phyloP scores from a whole-genome alignment of 1,284 basidiomycete genomes.

The Rhizoctonia solani region DNA sequence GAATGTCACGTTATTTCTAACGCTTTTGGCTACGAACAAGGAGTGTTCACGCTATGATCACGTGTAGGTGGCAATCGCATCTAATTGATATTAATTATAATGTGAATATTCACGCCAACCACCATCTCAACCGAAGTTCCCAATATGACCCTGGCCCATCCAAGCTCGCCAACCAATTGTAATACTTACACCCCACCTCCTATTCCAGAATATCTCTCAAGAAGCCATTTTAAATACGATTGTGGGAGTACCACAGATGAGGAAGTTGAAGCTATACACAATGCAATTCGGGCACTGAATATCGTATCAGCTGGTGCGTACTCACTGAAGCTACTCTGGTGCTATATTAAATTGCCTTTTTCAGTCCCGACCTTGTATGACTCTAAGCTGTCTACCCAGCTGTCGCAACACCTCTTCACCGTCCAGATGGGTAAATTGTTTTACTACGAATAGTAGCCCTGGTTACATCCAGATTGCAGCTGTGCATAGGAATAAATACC shows the following conservation, averaged over 20 bases:
- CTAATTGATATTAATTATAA: too few relatives aligned
- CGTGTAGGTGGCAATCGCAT: too few relatives aligned
- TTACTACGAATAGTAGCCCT: background rate
- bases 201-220: conserved; percentile 11
- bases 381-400: background rate
- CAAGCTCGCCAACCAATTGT: background rate
- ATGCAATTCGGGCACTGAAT: conserved; percentile 1
- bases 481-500: background rate
- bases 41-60: too few relatives aligned
- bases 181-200: background rate
- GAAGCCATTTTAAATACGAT: background rate
- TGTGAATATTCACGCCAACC: too few relatives aligned
- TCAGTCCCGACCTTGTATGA: background rate
- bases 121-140: background rate
- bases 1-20: too few relatives aligned
- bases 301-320: background rate
- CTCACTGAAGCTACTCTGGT: background rate
- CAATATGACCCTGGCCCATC: background rate
- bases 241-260: conserved; percentile 3
- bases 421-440: conserved; percentile 14
- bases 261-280: conserved; percentile 14
- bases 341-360: background rate
- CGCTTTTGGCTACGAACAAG: too few relatives aligned
- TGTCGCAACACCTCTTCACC: conserved; percentile 1
- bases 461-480: background rate